phyloP scores from a whole-genome alignment of 176 grass and related monocot genomes.

The Eragrostis curvula region DNA sequence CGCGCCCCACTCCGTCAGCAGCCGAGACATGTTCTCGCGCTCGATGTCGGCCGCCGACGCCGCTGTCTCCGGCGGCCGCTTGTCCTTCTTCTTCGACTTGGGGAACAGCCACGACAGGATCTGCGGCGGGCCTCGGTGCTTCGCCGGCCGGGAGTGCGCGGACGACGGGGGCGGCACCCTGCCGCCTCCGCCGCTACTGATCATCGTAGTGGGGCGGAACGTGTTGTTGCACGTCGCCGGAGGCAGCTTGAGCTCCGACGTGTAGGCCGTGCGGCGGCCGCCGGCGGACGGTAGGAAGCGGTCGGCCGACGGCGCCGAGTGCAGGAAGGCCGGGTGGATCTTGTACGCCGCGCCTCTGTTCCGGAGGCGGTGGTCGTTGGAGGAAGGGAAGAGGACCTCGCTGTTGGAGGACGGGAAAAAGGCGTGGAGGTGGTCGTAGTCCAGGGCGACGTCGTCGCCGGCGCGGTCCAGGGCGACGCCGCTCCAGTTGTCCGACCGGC shows the following conservation, averaged over 20 bases:
- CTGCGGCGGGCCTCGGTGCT: slow-evolving; percentile 51
- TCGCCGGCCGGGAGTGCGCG: slow-evolving; percentile 40
- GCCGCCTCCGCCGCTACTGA: slow-evolving; percentile 1
- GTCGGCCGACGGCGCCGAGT: slow-evolving; percentile 52
- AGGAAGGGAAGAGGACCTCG: slow-evolving; percentile 55
- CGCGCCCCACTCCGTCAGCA: slow-evolving; percentile 81
- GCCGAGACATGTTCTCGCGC: slow-evolving; percentile 73
- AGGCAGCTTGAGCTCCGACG: slow-evolving; percentile 57
- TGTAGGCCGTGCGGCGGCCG: slow-evolving; percentile 23
- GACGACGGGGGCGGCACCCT: slow-evolving; percentile 32
- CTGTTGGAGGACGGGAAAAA: slow-evolving; percentile 75
- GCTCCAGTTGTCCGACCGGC: slow-evolving; percentile 83
- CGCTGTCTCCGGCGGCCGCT: slow-evolving; percentile 42
- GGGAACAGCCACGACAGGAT: slow-evolving; percentile 92
- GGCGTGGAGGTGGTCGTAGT: slow-evolving; percentile 53
- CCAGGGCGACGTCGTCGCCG: slow-evolving; percentile 57
- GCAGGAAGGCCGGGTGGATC: slow-evolving; percentile 60
- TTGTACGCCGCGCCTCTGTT: slow-evolving; percentile 48
- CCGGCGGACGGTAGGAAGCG: slow-evolving; percentile 51
- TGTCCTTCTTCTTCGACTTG: slow-evolving; percentile 70
- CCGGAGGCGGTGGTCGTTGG: slow-evolving; percentile 59
- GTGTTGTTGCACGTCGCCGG: slow-evolving; percentile 31
- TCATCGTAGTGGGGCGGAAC: slow-evolving; percentile 24
- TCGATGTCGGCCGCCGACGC: slow-evolving; percentile 53
- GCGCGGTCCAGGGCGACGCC: slow-evolving; percentile 52